phyloP scores from a whole-genome alignment of 192 early-diverging fungal species.

The Backusella luteola region DNA sequence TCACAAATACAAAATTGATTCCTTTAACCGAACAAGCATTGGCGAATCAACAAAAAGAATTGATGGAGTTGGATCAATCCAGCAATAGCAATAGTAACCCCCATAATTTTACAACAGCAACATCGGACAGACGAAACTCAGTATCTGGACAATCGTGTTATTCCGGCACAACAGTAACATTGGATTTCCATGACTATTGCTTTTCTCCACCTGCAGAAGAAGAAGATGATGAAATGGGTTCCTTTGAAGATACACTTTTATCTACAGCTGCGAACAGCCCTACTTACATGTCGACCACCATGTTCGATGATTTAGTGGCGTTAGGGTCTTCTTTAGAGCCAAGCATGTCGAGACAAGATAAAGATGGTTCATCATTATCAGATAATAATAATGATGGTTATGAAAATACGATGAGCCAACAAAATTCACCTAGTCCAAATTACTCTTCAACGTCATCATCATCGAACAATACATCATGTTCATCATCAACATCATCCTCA shows the following conservation, averaged over 20 bases:
- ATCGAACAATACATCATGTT: neutral
- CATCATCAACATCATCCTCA: neutral
- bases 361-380: neutral
- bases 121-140: neutral
- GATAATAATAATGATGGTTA: conserved; percentile 1
- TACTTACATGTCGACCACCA: neutral
- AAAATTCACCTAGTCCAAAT: conserved; percentile 12
- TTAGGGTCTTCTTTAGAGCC: neutral
- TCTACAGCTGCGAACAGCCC: neutral
- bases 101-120: neutral
- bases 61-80: neutral
- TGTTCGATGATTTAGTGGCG: conserved; percentile 10
- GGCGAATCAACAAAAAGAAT: neutral
- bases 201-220: conserved; percentile 31
- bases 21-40: conserved; percentile 7
- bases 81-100: neutral
- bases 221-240: neutral
- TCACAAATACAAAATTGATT: neutral
- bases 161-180: conserved; percentile 16
- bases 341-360: neutral
- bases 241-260: neutral
- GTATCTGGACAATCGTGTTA: conserved; percentile 5
- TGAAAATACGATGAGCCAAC: conserved; percentile 4
- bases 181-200: conserved; percentile 26
- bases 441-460: neutral